A percentile compares a stretch with the other conserved stretches of the same genome.
phyloP scores from a whole-genome alignment of 345 rosid species.

The Murraya paniculata region DNA sequence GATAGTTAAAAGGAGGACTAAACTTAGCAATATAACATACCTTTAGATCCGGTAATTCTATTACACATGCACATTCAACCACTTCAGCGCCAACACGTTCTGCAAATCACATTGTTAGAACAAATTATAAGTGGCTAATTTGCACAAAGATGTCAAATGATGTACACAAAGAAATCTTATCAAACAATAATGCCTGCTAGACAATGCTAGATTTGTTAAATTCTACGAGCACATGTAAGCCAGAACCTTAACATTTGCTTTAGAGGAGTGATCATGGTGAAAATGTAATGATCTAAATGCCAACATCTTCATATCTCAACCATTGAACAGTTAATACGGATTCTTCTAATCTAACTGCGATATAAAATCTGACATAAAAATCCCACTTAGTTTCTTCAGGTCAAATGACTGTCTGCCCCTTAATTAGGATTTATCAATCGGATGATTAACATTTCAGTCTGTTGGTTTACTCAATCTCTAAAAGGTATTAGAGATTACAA shows the following conservation, averaged over 20 bases:
- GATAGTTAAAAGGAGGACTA: not conserved
- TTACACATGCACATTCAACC: slow-evolving; percentile 84
- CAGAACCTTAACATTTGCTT: not conserved
- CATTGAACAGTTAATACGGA: not conserved
- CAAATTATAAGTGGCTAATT: not conserved
- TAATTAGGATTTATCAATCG: not conserved
- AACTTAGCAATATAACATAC: slow-evolving; percentile 28
- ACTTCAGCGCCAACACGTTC: slow-evolving; percentile 93
- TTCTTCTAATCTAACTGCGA: not conserved
- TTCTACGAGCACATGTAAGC: not conserved
- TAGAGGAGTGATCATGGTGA: not conserved
- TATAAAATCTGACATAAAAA: not conserved
- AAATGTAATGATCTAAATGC: not conserved
- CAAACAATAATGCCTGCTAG: not conserved
- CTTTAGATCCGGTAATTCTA: slow-evolving; percentile 83
- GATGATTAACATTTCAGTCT: not conserved
- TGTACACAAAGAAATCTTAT: not conserved
- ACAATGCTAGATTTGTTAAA: not conserved
- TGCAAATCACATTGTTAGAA: slow-evolving; percentile 14
- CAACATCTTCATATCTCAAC: not conserved
- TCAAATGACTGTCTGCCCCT: not conserved
- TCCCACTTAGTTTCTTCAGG: not conserved
- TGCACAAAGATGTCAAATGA: not conserved
- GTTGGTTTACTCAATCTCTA: not conserved
- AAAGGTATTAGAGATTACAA: not conserved